Conservation (phyloP, 2,329 filamentous ascomycete genomes). For the Sporothrix mexicana region DNA sequence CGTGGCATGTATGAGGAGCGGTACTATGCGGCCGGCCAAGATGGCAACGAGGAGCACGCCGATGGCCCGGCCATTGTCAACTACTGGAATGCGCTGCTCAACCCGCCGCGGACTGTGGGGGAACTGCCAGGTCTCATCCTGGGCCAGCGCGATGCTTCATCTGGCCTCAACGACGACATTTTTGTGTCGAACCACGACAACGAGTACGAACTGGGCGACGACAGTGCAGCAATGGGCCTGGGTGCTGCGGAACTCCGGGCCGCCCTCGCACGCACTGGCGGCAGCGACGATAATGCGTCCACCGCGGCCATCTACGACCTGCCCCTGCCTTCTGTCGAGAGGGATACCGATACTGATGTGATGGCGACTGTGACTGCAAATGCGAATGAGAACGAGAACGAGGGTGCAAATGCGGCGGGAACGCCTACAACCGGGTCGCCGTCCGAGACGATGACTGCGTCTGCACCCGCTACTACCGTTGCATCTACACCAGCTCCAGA, state of each 20-base stretch:
- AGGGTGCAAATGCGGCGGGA: too few species aligned
- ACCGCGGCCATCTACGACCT: conserved; percentile 1
- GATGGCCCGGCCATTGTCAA: conserved; percentile 45
- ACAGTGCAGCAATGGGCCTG: conserved; percentile 15
- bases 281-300: conserved; percentile 2
- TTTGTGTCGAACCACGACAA: conserved; percentile 27
- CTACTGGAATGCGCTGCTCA: conserved; percentile 53
- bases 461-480: too few species aligned
- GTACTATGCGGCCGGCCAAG: background rate
- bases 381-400: background rate
- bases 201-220: conserved; percentile 3
- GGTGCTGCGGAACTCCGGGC: background rate
- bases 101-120: conserved; percentile 53
- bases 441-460: too few species aligned
- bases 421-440: too few species aligned
- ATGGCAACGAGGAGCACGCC: conserved; percentile 35
- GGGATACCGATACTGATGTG: too few species aligned
- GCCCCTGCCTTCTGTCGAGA: background rate
- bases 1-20: conserved; percentile 26
- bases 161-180: conserved; percentile 12
- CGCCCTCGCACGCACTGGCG: background rate
- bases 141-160: conserved; percentile 33
- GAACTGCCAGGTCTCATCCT: conserved; percentile 51
- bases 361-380: background rate
- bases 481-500: background rate